Conservation (phyloP, 1,284 basidiomycete species). For the Apiotrichum sp. region DNA sequence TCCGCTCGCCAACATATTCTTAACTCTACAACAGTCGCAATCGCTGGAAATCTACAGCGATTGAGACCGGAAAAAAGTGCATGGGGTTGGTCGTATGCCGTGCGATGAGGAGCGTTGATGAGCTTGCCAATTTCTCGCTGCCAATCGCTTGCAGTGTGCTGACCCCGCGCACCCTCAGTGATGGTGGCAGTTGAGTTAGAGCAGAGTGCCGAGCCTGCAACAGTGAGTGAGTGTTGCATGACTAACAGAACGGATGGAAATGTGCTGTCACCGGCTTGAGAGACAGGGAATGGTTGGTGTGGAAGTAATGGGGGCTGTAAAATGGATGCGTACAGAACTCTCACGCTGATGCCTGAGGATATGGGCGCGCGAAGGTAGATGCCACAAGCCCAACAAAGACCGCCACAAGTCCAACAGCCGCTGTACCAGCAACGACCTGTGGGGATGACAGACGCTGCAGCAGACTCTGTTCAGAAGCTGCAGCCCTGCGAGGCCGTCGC, state of each 20-base stretch:
- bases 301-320: not conserved
- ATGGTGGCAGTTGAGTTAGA: slow-evolving; percentile 1
- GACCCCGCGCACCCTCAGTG: not conserved
- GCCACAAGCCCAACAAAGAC: slow-evolving; percentile 43
- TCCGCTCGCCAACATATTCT: too few relatives aligned
- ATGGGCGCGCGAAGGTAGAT: slow-evolving; percentile 25
- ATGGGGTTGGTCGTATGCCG: too few relatives aligned
- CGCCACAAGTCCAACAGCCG: slow-evolving; percentile 35
- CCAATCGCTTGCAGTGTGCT: too few relatives aligned
- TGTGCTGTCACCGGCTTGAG: not conserved
- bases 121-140: too few relatives aligned
- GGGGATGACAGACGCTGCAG: slow-evolving; percentile 10
- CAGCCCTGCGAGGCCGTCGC: not conserved
- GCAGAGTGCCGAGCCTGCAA: slow-evolving; percentile 14
- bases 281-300: not conserved
- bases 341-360: not conserved
- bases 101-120: too few relatives aligned
- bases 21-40: too few relatives aligned
- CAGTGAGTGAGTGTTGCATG: slow-evolving; percentile 3
- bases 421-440: slow-evolving; percentile 27
- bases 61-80: too few relatives aligned
- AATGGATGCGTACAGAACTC: too few relatives aligned
- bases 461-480: not conserved
- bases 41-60: too few relatives aligned
- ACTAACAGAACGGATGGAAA: not conserved